Conservation (phyloP, 2,329 filamentous ascomycete genomes). For the Penicillium sp. region DNA sequence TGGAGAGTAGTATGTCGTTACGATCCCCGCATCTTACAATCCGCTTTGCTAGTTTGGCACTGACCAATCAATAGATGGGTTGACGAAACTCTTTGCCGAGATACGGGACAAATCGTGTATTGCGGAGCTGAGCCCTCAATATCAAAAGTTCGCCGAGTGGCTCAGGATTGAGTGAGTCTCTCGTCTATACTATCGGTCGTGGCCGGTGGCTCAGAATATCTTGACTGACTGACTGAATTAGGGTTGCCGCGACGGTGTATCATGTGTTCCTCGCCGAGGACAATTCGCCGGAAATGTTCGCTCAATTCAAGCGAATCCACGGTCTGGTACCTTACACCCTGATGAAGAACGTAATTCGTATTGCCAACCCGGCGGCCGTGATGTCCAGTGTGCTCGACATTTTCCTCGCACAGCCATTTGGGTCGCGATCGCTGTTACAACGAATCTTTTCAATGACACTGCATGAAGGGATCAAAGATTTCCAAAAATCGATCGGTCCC, state of each 20-base stretch:
- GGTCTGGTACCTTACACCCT: constrained; percentile 88
- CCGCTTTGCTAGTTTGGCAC: no score
- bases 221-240: constrained; percentile 19
- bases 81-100: constrained; percentile 87
- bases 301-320: constrained; percentile 88
- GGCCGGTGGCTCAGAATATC: no score
- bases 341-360: constrained; percentile 93
- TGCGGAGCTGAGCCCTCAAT: constrained; percentile 82
- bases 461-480: constrained; percentile 78
- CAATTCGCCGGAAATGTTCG: constrained; percentile 93
- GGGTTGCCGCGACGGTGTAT: constrained; percentile 88
- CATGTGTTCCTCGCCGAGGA: constrained; percentile 96
- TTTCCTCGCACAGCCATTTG: constrained; percentile 92
- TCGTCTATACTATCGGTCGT: neutral
- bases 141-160: constrained; percentile 98
- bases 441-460: constrained; percentile 89
- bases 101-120: constrained; percentile 87
- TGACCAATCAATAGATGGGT: constrained; percentile 54
- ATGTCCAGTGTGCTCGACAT: constrained; percentile 95
- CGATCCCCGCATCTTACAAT: no score
- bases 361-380: constrained; percentile 91
- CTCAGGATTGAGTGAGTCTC: constrained; percentile 69
- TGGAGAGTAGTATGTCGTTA: constrained; percentile 59
- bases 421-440: constrained; percentile 81
- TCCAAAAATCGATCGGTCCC: constrained; percentile 80